Base-by-base conservation (phyloP, 2,329 filamentous ascomycete species). In the Drechslera avenae region DNA sequence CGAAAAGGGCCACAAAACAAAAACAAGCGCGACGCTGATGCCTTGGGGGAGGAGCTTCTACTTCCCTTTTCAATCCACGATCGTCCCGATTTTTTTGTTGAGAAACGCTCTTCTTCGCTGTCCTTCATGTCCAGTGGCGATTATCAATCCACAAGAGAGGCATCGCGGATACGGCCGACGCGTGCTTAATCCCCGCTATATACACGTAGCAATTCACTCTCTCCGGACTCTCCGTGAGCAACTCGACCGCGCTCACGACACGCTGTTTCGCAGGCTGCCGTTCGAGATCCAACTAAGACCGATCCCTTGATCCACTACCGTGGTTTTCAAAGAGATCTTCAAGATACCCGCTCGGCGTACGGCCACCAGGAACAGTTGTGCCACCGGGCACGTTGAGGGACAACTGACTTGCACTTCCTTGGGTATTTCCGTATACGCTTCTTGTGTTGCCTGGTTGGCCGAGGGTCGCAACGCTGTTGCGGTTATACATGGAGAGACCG, bases 271-370 rank as follows among this genome's bases (percentile, higher is more conserved):
- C 37, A 16, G 50, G 47, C 17, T 56, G 43, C 35, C 54, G 56
- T 43, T 62, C 48, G 21, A 60, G 55, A 42, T 66, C 41, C 32
- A 46, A 45, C 66, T 71, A 72, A 44, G 65, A 71, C 53, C 70
- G 59, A 39, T 71, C 68, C 46, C 63, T 55, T 28, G 66, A 60
- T 10, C 58, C 71, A 42, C 67, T 71, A 17, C 76, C 76, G 66
- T 91, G 87, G 57, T 89, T 89, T 66, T 91, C 90, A 54, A 97
- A 87, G 41, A 97, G 75, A 71, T 97, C 91, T 52, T 97, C 92
- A 32, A 97, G 79, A 70, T 91, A 96, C 14, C 91, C 90, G 71
- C 90, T 96, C 0, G 93, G 93, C 13, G 91, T 88, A 50, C 92
- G 81, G 49, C 86, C 85, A 45, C 85, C 87, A 12, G 85, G 80